These are phyloP conservation scores for Acorus calamus DNA, from an alignment of 106 monocot genomes.

Conservation along the genomic window DNA sequence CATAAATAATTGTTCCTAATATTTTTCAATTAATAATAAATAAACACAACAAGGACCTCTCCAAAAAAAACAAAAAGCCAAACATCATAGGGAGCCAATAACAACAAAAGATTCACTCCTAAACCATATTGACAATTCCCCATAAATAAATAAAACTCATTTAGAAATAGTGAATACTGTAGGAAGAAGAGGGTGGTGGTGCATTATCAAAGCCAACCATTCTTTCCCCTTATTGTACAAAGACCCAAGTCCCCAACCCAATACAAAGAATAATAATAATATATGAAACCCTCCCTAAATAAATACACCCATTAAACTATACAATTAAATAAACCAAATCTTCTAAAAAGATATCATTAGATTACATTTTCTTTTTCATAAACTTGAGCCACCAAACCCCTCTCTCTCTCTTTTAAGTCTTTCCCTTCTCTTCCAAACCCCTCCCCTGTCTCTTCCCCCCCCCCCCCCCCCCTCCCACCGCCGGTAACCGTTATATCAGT, in stretches of 20 bases:
- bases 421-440: conserved; percentile 4
- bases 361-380: conserved; percentile 6
- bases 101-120: too few relatives aligned
- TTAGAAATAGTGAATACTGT: background rate
- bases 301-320: too few relatives aligned
- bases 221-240: conserved; percentile 16
- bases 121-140: conserved; percentile 1
- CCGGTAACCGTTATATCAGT: conserved; percentile 1
- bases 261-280: too few relatives aligned
- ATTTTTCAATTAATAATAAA: too few relatives aligned
- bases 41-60: too few relatives aligned
- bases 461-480: conserved; percentile 3
- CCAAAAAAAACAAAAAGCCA: too few relatives aligned
- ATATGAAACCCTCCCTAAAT: background rate
- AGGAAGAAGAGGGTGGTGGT: conserved; percentile 24
- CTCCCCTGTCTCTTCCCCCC: background rate
- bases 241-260: background rate
- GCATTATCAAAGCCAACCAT: conserved; percentile 22
- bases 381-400: conserved; percentile 1
- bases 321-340: background rate
- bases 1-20: too few relatives aligned
- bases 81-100: too few relatives aligned
- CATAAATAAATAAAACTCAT: background rate
- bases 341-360: conserved; percentile 12
- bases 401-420: background rate